Evolutionary conservation across 345 rosid genomes (phyloP), one percentile per base, ranked within the genome.

Genomic region (Hirschfeldia incana): DNA sequence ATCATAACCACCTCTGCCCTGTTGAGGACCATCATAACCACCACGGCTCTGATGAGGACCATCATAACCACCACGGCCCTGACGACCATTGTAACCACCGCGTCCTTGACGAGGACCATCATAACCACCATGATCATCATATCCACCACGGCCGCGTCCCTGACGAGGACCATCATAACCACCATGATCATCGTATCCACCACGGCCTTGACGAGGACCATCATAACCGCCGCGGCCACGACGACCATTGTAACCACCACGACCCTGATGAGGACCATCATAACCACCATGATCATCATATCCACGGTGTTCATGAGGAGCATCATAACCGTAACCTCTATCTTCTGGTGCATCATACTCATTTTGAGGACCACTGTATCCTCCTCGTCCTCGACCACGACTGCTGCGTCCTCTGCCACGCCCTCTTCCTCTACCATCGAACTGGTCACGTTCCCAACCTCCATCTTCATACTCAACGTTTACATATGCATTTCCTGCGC

Each of bases 331-430:
- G 75, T 87, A 88, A 68, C 87, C 93, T 74, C 88, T 88, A 82
- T 92, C 97, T 65, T 91, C 90, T 65, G 81, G 87, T 73, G 72
- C 77, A 76, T 89, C 94, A 82, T 70, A 49, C 75, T 83, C 82
- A 69, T 74, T 74, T 1, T 62, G 89, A 65, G 90, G 93, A 37
- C 92, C 97, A 81, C 83, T 86, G 82, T 85, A 95, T 63, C 92
- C 96, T 75, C 94, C 98, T 49, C 96, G 86, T 28, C 97, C 94
- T 62, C 92, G 89, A 82, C 96, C 90, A 70, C 92, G 93, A 80
- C 79, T 81, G 66, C 86, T 82, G 72, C 92, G 88, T 36, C 93
- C 97, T 85, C 98, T 90, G 17, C 98, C 98, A 44, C 97, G 87
- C 44, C 96, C 91, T 80, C 99, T 88, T 53, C 94, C 98, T 77